These are phyloP conservation scores for Hemerocallis citrina DNA, from an alignment of 106 monocot species.

Conservation along the genomic window DNA sequence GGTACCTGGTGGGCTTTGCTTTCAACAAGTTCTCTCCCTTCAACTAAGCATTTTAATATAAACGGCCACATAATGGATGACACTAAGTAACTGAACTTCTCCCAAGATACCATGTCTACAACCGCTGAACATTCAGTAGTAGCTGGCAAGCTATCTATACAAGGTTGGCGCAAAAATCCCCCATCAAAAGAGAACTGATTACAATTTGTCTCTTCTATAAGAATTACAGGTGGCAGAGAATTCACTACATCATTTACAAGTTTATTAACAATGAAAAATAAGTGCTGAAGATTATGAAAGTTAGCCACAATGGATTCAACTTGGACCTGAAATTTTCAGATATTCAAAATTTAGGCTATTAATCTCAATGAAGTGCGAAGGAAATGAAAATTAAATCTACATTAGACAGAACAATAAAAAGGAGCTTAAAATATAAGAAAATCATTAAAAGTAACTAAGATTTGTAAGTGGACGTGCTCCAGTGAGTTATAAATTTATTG, in stretches of 20 bases:
- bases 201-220: conserved; percentile 7
- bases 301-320: conserved; percentile 16
- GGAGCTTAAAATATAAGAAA: background rate
- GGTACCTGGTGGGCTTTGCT: conserved; percentile 74
- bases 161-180: conserved; percentile 62
- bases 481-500: background rate
- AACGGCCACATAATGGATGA: conserved; percentile 66
- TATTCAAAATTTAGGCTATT: background rate
- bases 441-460: background rate
- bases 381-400: too few relatives aligned
- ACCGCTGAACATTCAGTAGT: conserved; percentile 14
- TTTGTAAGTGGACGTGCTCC: background rate
- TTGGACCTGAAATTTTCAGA: conserved; percentile 47
- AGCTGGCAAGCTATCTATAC: conserved; percentile 12
- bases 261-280: conserved; percentile 72
- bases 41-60: conserved; percentile 47
- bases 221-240: conserved; percentile 14
- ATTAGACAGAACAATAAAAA: background rate
- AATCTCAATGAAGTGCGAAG: background rate
- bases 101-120: conserved; percentile 56
- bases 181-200: conserved; percentile 41
- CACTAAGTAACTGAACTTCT: conserved; percentile 58
- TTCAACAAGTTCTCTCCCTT: conserved; percentile 51
- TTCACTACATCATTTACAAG: conserved; percentile 72
- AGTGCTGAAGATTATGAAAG: conserved; percentile 76